These are phyloP conservation scores for Hamamelis virginiana DNA, from an alignment of 164 flowering plant genomes.

Conservation along the genomic window DNA sequence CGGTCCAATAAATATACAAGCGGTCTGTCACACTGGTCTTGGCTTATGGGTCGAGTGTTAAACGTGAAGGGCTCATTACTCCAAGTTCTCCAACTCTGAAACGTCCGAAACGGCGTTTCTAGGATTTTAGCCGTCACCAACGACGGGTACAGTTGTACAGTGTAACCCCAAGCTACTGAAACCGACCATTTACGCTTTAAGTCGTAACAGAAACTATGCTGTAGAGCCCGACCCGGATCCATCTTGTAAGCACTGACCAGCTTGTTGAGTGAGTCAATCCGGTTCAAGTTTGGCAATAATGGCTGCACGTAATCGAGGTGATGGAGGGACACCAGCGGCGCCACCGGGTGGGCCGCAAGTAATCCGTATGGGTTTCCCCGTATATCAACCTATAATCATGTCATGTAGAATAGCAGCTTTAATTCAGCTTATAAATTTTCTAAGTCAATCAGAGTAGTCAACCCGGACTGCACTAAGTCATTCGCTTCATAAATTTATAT, in stretches of 20 bases:
- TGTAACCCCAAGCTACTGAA: slow-evolving; percentile 85
- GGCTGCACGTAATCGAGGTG: slow-evolving; percentile 74
- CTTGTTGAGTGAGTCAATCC: slow-evolving; percentile 36
- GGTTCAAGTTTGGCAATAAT: slow-evolving; percentile 45
- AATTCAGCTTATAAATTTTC: too few species aligned
- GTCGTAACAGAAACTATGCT: slow-evolving; percentile 74
- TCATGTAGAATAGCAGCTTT: not conserved
- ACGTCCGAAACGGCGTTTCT: slow-evolving; percentile 58
- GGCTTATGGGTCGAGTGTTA: slow-evolving; percentile 49
- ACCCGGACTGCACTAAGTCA: too few species aligned
- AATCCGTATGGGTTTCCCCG: slow-evolving; percentile 54
- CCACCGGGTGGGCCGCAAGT: slow-evolving; percentile 80
- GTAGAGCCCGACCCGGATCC: slow-evolving; percentile 66
- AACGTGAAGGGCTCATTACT: slow-evolving; percentile 54
- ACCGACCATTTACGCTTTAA: slow-evolving; percentile 51
- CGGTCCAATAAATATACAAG: slow-evolving; percentile 38
- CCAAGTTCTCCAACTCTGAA: slow-evolving; percentile 61
- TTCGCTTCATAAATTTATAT: too few species aligned
- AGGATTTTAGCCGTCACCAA: slow-evolving; percentile 44
- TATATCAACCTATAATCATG: slow-evolving; percentile 42
- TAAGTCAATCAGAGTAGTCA: too few species aligned
- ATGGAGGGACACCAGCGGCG: slow-evolving; percentile 83
- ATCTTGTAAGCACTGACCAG: slow-evolving; percentile 37
- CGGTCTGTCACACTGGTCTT: slow-evolving; percentile 44
- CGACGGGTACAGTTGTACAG: slow-evolving; percentile 56